Evolutionary conservation across 2,329 filamentous ascomycete species (phyloP), one percentile per base, ranked within the genome.

Genomic region (Diplodia scrobiculata): DNA sequence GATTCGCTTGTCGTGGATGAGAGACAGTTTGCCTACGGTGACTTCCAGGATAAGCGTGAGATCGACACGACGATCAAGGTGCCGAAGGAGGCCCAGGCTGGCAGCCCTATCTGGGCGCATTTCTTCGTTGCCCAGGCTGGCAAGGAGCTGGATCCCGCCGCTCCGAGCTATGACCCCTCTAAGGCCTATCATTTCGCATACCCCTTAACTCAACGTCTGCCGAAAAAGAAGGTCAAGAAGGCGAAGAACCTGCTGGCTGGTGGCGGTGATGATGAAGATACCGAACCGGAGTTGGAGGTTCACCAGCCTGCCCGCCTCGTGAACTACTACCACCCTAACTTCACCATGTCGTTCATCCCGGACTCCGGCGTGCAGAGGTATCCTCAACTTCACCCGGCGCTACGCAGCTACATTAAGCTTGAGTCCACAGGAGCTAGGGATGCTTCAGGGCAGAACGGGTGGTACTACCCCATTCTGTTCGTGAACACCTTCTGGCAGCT

Each of bases 401-500:
- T 91, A 66, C 87, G 89, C 63, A 89, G 92, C 73, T 95, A 90
- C 75, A 81, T 97, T 45, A 87, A 88, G 53, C 84, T 97, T 36
- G 95, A 98, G 76, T 78, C 86, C 1, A 92, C 87, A 1, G 91
- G 90, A 54, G 91, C 92, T 52, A 87, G 95, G 68, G 95, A 99
- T 76, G 87, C 84, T 1, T 87, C 87, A 14, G 95, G 95, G 45
- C 86, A 93, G 78, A 92, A 98, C 78, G 89, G 89, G 68, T 99
- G 93, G 93, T 99, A 98, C 75, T 87, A 90, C 74, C 95, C 95
- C 4, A 86, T 97, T 52, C 80, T 98, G 47, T 99, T 92, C 76
- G 83, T 95, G 75, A 99, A 99, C 80, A 96, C 90, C 3, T 99
- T 99, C 79, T 99, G 95, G 95, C 94, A 98, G 79, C 84, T 99